phyloP scores from a whole-genome alignment of 257 asterid genomes.

The Plantago ovata region DNA sequence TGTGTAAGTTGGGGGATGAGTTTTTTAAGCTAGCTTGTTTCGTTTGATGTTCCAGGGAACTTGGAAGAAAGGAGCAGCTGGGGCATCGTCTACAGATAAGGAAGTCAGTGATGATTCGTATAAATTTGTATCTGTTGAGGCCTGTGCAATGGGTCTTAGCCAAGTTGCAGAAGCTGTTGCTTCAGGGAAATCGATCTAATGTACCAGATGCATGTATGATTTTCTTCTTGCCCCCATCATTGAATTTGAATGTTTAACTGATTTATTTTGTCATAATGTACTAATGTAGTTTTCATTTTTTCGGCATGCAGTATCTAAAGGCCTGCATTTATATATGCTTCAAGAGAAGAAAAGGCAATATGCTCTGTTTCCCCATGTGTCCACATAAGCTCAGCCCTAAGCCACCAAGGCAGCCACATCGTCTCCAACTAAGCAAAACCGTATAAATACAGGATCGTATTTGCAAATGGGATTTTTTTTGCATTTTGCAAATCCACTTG shows the following conservation, averaged over 20 bases:
- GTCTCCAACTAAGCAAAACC: no score
- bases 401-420: no score
- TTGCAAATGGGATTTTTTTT: no score
- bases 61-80: conserved; percentile 19
- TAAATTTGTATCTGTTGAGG: conserved; percentile 76
- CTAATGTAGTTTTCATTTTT: conserved; percentile 23
- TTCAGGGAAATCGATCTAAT: conserved; percentile 55
- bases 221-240: conserved; percentile 4
- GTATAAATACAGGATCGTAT: no score
- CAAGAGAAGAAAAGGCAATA: no score
- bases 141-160: conserved; percentile 77
- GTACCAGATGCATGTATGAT: conserved; percentile 69
- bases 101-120: conserved; percentile 37
- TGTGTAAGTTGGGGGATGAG: not conserved
- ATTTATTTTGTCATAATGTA: conserved; percentile 9
- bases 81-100: conserved; percentile 25
- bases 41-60: conserved; percentile 11
- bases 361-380: no score
- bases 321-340: no score
- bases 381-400: no score
- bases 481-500: no score
- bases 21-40: conserved; percentile 9
- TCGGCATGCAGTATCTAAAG: conserved; percentile 57
- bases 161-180: conserved; percentile 85
- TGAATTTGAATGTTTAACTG: not conserved